Conservation (phyloP, 768 basidiomycete genomes). For the Cubamyces sp. region DNA sequence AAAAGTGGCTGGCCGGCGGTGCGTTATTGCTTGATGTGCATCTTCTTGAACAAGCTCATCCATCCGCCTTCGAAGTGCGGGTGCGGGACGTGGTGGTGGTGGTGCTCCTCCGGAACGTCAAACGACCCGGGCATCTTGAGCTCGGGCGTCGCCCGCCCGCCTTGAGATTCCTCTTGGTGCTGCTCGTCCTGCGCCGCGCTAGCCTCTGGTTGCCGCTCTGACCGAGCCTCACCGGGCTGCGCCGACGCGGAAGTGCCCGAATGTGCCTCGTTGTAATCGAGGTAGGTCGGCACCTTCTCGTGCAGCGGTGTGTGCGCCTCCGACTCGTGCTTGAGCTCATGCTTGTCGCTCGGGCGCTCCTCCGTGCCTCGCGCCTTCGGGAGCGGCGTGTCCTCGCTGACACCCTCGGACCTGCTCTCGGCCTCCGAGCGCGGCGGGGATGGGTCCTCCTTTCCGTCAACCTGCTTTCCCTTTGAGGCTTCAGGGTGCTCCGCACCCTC, state of each 20-base stretch:
- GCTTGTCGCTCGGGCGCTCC: slow-evolving; percentile 20
- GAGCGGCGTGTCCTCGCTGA: slow-evolving; percentile 27
- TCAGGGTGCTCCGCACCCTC: slow-evolving; percentile 9
- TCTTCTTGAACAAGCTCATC: slow-evolving; percentile 24
- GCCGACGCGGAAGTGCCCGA: background rate
- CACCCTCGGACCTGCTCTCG: slow-evolving; percentile 16
- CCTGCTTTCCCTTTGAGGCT: background rate
- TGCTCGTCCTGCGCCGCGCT: background rate
- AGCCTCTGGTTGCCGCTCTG: background rate
- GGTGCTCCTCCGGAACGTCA: slow-evolving; percentile 28
- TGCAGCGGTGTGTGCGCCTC: slow-evolving; percentile 31
- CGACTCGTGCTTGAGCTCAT: slow-evolving; percentile 32
- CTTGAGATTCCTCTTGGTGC: background rate
- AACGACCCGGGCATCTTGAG: slow-evolving; percentile 59
- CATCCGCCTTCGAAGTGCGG: slow-evolving; percentile 23
- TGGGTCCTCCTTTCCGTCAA: background rate
- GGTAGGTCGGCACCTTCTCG: slow-evolving; percentile 23
- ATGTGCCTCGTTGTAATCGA: background rate
- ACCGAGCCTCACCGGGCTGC: background rate
- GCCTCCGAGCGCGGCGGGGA: slow-evolving; percentile 10
- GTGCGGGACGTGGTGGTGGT: slow-evolving; percentile 17
- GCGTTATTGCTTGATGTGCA: slow-evolving; percentile 25
- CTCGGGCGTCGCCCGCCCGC: slow-evolving; percentile 26
- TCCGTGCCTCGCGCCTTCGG: slow-evolving; percentile 1
- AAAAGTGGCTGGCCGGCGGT: too few relatives aligned